phyloP scores from a whole-genome alignment of 768 basidiomycete species.

The Auricularia cornea region DNA sequence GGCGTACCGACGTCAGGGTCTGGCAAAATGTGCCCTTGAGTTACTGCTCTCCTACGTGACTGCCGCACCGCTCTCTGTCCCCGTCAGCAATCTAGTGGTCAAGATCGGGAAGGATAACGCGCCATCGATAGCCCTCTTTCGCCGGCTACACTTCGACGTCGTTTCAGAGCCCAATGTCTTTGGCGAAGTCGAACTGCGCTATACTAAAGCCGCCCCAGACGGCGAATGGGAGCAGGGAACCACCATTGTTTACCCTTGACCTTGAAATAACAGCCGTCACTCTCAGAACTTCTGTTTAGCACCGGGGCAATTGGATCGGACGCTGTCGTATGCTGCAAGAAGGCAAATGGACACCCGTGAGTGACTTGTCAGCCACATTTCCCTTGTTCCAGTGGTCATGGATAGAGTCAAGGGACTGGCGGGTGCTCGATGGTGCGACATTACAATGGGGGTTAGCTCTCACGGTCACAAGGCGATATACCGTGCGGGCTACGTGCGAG shows the following conservation, averaged over 20 bases:
- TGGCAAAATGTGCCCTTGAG: slow-evolving; percentile 53
- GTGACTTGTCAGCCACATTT: too few species aligned
- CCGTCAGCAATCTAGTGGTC: slow-evolving; percentile 47
- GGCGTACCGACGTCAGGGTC: slow-evolving; percentile 58
- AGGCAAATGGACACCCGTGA: too few species aligned
- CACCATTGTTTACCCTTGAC: not conserved
- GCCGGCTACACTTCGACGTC: slow-evolving; percentile 64
- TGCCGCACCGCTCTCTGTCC: slow-evolving; percentile 31
- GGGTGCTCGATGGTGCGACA: too few species aligned
- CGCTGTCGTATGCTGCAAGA: too few species aligned
- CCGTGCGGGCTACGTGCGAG: too few species aligned
- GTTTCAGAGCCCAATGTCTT: slow-evolving; percentile 68
- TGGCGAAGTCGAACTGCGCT: slow-evolving; percentile 74
- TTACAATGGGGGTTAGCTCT: too few species aligned
- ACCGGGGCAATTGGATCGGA: too few species aligned
- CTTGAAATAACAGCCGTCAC: not conserved
- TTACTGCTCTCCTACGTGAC: slow-evolving; percentile 66
- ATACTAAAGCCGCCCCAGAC: not conserved
- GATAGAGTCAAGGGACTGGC: too few species aligned
- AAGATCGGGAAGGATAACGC: slow-evolving; percentile 64
- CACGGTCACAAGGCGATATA: too few species aligned
- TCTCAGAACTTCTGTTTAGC: too few species aligned
- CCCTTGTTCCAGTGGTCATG: too few species aligned
- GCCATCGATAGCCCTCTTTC: slow-evolving; percentile 65
- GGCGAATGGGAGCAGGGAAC: not conserved